A percentile compares a stretch with the other conserved stretches of the same genome.
phyloP scores from a whole-genome alignment of 306 rosid species.

The Cucurbita pepo region DNA sequence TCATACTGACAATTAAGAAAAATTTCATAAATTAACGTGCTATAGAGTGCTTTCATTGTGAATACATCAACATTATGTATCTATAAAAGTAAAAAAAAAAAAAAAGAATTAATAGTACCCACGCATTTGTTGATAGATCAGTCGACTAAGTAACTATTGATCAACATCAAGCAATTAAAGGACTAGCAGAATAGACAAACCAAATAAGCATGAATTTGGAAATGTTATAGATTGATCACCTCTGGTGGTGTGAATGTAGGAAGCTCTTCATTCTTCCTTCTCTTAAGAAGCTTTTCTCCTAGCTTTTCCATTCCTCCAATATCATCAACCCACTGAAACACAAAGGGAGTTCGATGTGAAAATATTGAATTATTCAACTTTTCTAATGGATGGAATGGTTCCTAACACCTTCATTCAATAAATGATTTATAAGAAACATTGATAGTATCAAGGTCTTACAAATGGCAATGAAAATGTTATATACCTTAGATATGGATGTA shows the following conservation, averaged over 20 bases:
- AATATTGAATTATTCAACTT: neutral
- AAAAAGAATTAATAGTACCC: neutral
- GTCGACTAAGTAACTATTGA: neutral
- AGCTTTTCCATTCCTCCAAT: conserved; percentile 76
- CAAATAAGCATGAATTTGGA: neutral
- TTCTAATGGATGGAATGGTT: neutral
- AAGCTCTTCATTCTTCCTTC: conserved; percentile 48
- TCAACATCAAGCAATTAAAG: neutral
- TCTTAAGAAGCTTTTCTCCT: conserved; percentile 46
- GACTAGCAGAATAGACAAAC: conserved; percentile 3
- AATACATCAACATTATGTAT: neutral
- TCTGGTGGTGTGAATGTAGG: conserved; percentile 77
- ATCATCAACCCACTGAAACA: conserved; percentile 69
- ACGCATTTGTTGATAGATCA: neutral
- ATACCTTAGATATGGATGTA: conserved; percentile 65
- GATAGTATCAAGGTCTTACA: neutral
- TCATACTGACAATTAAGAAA: neutral
- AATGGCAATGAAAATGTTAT: conserved; percentile 7
- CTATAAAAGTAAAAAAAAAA: neutral
- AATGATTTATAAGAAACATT: neutral
- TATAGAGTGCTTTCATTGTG: neutral
- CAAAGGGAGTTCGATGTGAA: conserved; percentile 6
- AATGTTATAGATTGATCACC: conserved; percentile 21
- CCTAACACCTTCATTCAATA: neutral
- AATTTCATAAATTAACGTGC: neutral